phyloP scores from a whole-genome alignment of 441 rosid genomes.

The Erodium texanum region DNA sequence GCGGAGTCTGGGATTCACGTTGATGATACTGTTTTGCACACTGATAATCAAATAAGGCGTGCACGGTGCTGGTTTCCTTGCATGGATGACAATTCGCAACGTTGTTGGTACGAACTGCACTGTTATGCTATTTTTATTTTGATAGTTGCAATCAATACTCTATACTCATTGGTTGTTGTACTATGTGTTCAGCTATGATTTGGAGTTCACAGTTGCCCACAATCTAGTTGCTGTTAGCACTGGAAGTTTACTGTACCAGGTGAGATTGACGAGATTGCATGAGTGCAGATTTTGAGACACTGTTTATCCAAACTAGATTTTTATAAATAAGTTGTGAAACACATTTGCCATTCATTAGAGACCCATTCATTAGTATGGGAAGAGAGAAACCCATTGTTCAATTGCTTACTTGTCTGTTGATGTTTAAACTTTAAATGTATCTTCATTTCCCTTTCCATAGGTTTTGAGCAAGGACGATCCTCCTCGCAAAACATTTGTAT shows the following conservation, averaged over 20 bases:
- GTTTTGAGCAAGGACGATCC: slow-evolving; percentile 85
- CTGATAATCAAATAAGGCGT: slow-evolving; percentile 85
- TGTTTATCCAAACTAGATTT: not conserved
- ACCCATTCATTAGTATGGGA: not conserved
- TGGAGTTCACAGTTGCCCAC: slow-evolving; percentile 90
- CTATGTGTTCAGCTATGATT: slow-evolving; percentile 58
- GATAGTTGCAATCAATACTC: not conserved
- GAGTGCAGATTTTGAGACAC: not conserved
- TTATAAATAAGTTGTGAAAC: not conserved
- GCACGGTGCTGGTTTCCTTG: slow-evolving; percentile 98
- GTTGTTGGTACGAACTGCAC: slow-evolving; percentile 57
- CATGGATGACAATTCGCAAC: slow-evolving; percentile 68
- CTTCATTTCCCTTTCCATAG: slow-evolving; percentile 30
- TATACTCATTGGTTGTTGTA: slow-evolving; percentile 4
- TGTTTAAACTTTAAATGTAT: slow-evolving; percentile 2
- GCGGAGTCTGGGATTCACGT: slow-evolving; percentile 81
- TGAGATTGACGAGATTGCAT: slow-evolving; percentile 26
- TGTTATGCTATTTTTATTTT: slow-evolving; percentile 12
- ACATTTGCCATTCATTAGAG: not conserved
- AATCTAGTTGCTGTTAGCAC: slow-evolving; percentile 84
- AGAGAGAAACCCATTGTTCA: not conserved
- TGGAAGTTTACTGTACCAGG: slow-evolving; percentile 83
- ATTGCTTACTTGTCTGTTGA: slow-evolving; percentile 8
- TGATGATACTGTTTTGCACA: slow-evolving; percentile 64
- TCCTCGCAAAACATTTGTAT: slow-evolving; percentile 76